phyloP scores from a whole-genome alignment of 2,329 filamentous ascomycete genomes.

The Colletotrichum sp. region DNA sequence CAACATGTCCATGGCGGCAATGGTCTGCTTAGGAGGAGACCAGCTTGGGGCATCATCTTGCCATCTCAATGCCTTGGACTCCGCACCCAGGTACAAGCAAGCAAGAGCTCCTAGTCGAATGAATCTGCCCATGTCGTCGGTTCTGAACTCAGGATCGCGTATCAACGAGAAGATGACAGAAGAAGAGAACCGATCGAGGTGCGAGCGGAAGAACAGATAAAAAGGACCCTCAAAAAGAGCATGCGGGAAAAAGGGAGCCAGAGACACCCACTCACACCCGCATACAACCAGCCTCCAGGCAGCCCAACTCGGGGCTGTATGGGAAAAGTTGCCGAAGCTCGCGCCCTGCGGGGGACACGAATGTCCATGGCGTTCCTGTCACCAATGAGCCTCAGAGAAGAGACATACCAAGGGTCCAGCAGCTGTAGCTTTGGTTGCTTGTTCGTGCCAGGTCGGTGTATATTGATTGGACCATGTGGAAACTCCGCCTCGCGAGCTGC shows the following conservation, averaged over 20 bases:
- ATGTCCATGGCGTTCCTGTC: not conserved
- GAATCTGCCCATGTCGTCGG: slow-evolving; percentile 25
- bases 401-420: not conserved
- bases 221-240: not conserved
- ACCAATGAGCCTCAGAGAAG: slow-evolving; percentile 5
- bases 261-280: not conserved
- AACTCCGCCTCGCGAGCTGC: slow-evolving; percentile 11
- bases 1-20: slow-evolving; percentile 23
- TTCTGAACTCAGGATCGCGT: not conserved
- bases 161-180: not conserved
- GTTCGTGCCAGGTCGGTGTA: slow-evolving; percentile 3
- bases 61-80: slow-evolving; percentile 30
- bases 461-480: not conserved
- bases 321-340: not conserved
- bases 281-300: not conserved
- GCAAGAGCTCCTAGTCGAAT: slow-evolving; percentile 25
- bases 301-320: slow-evolving; percentile 6
- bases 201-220: not conserved
- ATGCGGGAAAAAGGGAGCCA: not conserved
- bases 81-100: slow-evolving; percentile 22
- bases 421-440: not conserved
- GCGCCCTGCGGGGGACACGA: slow-evolving; percentile 1
- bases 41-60: slow-evolving; percentile 25
- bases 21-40: slow-evolving; percentile 30
- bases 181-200: not conserved